Conservation (phyloP, 139 green algal species). For the Chlorella sp. region DNA sequence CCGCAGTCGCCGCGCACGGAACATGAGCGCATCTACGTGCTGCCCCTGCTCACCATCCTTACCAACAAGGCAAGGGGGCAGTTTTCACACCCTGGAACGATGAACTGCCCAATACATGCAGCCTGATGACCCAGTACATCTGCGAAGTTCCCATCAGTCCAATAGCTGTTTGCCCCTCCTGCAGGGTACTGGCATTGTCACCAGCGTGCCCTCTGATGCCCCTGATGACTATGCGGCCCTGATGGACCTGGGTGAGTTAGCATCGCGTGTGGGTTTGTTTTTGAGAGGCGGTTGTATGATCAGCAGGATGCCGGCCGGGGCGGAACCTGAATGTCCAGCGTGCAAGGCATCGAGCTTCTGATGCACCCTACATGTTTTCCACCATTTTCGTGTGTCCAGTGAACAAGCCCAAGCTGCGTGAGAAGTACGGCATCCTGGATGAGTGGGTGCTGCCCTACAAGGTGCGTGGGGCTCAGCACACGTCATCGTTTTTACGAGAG, state of each 20-base stretch:
- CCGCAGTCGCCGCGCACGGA: constrained; percentile 67
- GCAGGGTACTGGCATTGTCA: constrained; percentile 96
- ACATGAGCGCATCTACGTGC: constrained; percentile 88
- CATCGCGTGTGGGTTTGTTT: no score
- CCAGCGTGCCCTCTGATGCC: constrained; percentile 94
- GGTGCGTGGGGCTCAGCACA: constrained; percentile 10
- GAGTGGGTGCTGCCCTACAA: constrained; percentile 97
- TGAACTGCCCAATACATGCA: no score
- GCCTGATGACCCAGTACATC: no score
- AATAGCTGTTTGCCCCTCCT: background rate
- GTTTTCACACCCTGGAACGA: no score
- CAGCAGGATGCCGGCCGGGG: background rate
- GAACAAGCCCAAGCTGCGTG: constrained; percentile 93
- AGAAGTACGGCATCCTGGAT: constrained; percentile 95
- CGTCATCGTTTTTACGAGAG: no score
- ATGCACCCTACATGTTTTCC: no score
- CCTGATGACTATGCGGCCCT: constrained; percentile 93
- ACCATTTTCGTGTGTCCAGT: no score
- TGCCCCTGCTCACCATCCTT: constrained; percentile 98
- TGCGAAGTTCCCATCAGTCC: no score
- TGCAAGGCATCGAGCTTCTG: no score
- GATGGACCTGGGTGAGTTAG: constrained; percentile 51
- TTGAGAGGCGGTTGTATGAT: no score
- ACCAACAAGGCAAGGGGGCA: constrained; percentile 84
- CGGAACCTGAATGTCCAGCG: no score